Evolutionary conservation across 208 protist genomes (phyloP).

Genomic region (Willaertia magna): DNA sequence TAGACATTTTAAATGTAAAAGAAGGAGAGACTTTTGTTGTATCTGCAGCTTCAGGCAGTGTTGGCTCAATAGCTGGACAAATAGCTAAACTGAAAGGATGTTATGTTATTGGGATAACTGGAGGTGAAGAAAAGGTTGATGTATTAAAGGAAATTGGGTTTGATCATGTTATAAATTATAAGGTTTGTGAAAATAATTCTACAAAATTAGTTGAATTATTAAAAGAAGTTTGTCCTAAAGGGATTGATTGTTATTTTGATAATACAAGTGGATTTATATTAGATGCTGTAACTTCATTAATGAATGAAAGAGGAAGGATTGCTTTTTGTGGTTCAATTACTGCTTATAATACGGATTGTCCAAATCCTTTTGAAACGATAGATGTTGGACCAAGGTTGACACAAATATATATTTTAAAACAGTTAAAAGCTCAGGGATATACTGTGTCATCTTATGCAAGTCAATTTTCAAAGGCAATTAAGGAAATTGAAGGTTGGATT

Average conservation of each 20-base stretch:
- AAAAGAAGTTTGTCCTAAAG: background rate
- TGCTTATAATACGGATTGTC: no score
- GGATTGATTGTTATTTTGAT: conserved; percentile 18
- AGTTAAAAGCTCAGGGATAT: background rate
- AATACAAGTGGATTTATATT: conserved; percentile 20
- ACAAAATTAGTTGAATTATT: background rate
- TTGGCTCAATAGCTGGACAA: conserved; percentile 22
- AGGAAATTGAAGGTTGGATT: background rate
- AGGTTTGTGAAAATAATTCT: background rate
- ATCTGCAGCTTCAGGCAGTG: conserved; percentile 16
- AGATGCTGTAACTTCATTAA: conserved; percentile 12
- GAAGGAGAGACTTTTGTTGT: conserved; percentile 23
- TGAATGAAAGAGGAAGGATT: conserved; percentile 9
- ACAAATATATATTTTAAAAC: background rate
- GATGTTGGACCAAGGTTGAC: background rate
- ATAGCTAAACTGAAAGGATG: conserved; percentile 23
- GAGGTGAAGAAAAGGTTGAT: background rate
- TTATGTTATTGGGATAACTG: conserved; percentile 21
- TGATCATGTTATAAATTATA: conserved; percentile 20
- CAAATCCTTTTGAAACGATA: no score
- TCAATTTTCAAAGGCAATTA: background rate
- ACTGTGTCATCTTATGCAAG: background rate
- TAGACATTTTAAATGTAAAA: conserved; percentile 7
- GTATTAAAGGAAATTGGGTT: conserved; percentile 17
- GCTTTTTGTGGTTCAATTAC: conserved; percentile 26